Base-by-base conservation (phyloP, 495 filamentous ascomycete genomes). In the Terfezia boudieri region DNA sequence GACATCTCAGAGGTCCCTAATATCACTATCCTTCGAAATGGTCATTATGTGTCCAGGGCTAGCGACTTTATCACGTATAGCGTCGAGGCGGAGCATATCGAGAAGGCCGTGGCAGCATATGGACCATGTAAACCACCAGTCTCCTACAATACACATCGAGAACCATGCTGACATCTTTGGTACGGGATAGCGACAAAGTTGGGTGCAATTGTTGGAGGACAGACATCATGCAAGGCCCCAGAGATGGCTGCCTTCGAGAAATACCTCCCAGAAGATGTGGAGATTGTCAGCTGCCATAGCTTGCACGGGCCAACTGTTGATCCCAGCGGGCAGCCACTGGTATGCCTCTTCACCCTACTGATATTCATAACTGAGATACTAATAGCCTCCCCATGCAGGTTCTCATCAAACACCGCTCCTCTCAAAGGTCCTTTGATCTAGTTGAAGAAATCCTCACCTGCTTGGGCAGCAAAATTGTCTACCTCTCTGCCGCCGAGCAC, bases 11-110 rank as follows among this genome's bases (percentile, higher is more conserved):
- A 51, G 49, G 5, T 23, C 11, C 49, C 49, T 12, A 84, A 82
- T 69, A 72, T 89, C 59, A 69, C 77, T 61, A 86, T 98, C 64
- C 77, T 84, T 57, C 76, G 76, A 64, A 92, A 94, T 77, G 92
- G 92, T 56, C 88, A 94, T 71, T 77, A 89, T 68, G 88, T 98
- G 59, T 93, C 89, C 56, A 78, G 92, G 66, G 75, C 79, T 66
- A 93, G 87, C 76, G 87, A 94, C 74, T 94, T 84, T 65, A 95
- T 95, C 67, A 82, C 96, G 64, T 98, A 98, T 75, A 89, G 82
- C 68, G 90, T 98, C 66, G 89, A 95, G 69, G 90, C 90, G 46
- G 85, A 87, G 54, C 75, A 78, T 51, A 90, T 98, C 65, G 82
- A 83, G 64, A 76, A 74, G 56, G 81, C 95, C 58, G 89, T 93